phyloP scores from a whole-genome alignment of 2,329 filamentous ascomycete species.

The Celoporthe dispersa region DNA sequence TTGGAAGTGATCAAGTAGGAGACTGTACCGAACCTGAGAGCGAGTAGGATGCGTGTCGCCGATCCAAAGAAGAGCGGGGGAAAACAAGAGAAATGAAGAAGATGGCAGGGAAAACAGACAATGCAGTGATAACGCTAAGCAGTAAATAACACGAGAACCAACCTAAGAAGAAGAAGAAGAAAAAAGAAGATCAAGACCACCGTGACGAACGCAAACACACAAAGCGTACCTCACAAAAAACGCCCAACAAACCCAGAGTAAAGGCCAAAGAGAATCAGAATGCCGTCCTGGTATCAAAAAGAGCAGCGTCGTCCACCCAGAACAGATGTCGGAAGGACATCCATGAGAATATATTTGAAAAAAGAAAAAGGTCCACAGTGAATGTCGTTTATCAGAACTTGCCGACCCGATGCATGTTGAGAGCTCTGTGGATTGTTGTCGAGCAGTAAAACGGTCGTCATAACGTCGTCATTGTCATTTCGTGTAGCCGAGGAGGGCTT shows the following conservation, averaged over 20 bases:
- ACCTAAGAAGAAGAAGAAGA: neutral
- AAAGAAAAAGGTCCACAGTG: neutral
- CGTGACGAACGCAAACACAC: neutral
- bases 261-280: slow-evolving; percentile 18
- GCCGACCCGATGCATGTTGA: slow-evolving; percentile 20
- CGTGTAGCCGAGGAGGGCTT: neutral
- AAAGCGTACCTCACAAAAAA: slow-evolving; percentile 12
- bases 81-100: neutral
- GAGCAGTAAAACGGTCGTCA: slow-evolving; percentile 16
- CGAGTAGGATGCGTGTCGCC: slow-evolving; percentile 7
- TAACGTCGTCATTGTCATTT: slow-evolving; percentile 24
- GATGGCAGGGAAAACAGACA: neutral
- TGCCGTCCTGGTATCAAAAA: slow-evolving; percentile 30
- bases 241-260: slow-evolving; percentile 13
- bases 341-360: too few species aligned
- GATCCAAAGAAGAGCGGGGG: slow-evolving; percentile 5
- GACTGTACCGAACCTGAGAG: neutral
- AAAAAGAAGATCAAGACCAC: neutral
- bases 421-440: neutral
- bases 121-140: slow-evolving; percentile 12
- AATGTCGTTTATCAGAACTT: slow-evolving; percentile 13
- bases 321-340: slow-evolving; percentile 18
- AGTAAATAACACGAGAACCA: neutral
- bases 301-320: neutral
- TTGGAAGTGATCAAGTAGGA: neutral